A percentile compares a stretch with the other conserved stretches of the same genome.
phyloP scores from a whole-genome alignment of 805 yeast species.

The Myxozyma vanderwaltii region DNA sequence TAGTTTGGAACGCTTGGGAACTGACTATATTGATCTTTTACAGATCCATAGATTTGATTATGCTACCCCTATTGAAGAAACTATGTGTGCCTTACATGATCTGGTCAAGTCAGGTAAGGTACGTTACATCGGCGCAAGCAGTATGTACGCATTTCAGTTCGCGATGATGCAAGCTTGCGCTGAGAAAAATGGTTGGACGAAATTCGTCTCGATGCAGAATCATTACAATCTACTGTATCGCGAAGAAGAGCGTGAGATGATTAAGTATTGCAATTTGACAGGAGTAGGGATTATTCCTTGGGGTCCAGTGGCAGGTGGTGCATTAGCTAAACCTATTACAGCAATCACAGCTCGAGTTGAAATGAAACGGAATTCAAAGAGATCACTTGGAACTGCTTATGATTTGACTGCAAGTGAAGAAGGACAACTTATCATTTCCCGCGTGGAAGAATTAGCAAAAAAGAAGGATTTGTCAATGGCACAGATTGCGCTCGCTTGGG shows the following conservation, averaged over 20 bases:
- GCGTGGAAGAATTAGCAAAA: constrained; percentile 55
- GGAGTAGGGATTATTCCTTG: constrained; percentile 62
- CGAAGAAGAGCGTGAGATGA: constrained; percentile 66
- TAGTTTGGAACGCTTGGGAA: constrained; percentile 49
- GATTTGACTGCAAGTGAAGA: background rate
- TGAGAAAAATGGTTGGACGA: constrained; percentile 57
- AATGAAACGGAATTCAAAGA: background rate
- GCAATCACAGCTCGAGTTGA: background rate
- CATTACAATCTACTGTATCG: constrained; percentile 57
- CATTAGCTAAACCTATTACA: constrained; percentile 39
- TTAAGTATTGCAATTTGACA: constrained; percentile 53
- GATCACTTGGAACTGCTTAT: background rate
- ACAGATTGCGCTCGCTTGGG: constrained; percentile 56
- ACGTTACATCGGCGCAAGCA: constrained; percentile 65
- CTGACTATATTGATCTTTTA: constrained; percentile 55
- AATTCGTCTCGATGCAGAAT: constrained; percentile 59
- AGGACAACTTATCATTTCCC: constrained; percentile 42
- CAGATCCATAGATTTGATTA: constrained; percentile 60
- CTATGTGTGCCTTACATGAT: constrained; percentile 58
- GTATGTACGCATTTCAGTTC: constrained; percentile 60
- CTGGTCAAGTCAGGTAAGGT: constrained; percentile 51
- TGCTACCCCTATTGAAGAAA: constrained; percentile 50
- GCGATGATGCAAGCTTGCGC: constrained; percentile 44
- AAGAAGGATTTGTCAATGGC: constrained; percentile 56
- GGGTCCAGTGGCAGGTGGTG: constrained; percentile 60